Base-by-base conservation (phyloP, 441 rosid species). In the Pelargonium fulgidum region DNA sequence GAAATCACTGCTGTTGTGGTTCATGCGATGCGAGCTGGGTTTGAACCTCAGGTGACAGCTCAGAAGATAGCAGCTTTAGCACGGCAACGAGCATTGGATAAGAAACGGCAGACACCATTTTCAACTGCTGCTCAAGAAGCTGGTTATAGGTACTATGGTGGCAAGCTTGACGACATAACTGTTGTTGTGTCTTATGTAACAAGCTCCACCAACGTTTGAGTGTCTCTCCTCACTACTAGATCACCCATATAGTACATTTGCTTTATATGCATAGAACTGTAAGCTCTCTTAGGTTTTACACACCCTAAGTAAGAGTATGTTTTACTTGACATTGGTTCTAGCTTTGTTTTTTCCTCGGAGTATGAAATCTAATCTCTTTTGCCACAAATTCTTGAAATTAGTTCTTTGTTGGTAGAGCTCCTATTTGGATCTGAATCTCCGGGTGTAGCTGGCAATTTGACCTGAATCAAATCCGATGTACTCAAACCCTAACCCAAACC, bases 111-210 rank as follows among this genome's bases (percentile, higher is more conserved):
- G 81, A 85, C 96, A 63, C 99, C 99, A 10, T 94, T 94, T 76
- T 82, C 99, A 9, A 45, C 85, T 12, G 90, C 99, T 17, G 99
- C 99, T 39, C 98, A 89, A 77, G 92, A 90, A 72, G 96, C 98
- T 72, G 99, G 99, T 7, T 85, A 77, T 77, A 87, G 94, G 66
- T 94, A 85, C 69, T 79, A 80, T 64, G 98, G 98, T 12, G 98
- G 99, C 75, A 94, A 94, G 81, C 96, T 94, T 66, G 98, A 94
- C 54, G 99, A 94, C 75, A 88, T 94, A 66, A 94, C 99, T 1
- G 96, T 87, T 42, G 89, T 94, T n/a, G 96, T 94, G 70, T 94
- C 99, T 14, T 89, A 82, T 69, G 71, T 94, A 29, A 74, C 81
- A 64, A 77, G 83, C 74, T 76, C 85, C 7, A 12, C 71, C 52